These are phyloP conservation scores for Chaetoceros tenuissimus DNA, from an alignment of 108 stramenopile species.

Conservation along the genomic window DNA sequence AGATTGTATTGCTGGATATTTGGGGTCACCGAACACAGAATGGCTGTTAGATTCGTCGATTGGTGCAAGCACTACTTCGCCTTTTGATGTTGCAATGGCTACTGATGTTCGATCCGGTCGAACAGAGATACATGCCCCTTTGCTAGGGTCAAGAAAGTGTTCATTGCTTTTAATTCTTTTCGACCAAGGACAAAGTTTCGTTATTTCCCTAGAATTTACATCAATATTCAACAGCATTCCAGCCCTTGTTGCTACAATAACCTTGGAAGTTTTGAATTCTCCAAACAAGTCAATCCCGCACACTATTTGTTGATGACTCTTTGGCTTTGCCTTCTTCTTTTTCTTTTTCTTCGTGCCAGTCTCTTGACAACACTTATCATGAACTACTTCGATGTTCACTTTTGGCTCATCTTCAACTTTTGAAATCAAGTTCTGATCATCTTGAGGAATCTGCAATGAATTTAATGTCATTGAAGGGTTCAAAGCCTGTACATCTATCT, in stretches of 20 bases:
- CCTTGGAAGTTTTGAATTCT: slow-evolving; percentile 1
- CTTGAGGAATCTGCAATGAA: too few species aligned
- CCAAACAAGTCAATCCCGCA: slow-evolving; percentile 47
- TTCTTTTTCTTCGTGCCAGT: slow-evolving; percentile 16
- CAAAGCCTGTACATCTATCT: too few species aligned
- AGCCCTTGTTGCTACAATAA: slow-evolving; percentile 45
- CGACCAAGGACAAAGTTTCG: slow-evolving; percentile 32
- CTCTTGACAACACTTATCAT: too few species aligned
- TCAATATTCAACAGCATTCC: slow-evolving; percentile 40
- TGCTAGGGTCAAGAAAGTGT: slow-evolving; percentile 22
- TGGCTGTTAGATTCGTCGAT: background rate
- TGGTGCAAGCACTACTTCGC: slow-evolving; percentile 33
- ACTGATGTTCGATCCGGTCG: slow-evolving; percentile 9
- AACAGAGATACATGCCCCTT: slow-evolving; percentile 47
- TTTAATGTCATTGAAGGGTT: too few species aligned
- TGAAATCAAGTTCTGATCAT: too few species aligned
- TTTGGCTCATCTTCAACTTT: too few species aligned
- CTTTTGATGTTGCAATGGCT: slow-evolving; percentile 53
- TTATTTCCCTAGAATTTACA: slow-evolving; percentile 23
- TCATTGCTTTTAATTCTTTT: slow-evolving; percentile 2
- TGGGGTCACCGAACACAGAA: slow-evolving; percentile 11
- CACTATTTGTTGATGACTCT: slow-evolving; percentile 29
- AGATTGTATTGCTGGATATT: slow-evolving; percentile 36
- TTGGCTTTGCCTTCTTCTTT: slow-evolving; percentile 25
- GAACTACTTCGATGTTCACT: too few species aligned